Evolutionary conservation across 345 rosid species (phyloP), one percentile per base, ranked within the genome.

Genomic region (Brassica juncea): DNA sequence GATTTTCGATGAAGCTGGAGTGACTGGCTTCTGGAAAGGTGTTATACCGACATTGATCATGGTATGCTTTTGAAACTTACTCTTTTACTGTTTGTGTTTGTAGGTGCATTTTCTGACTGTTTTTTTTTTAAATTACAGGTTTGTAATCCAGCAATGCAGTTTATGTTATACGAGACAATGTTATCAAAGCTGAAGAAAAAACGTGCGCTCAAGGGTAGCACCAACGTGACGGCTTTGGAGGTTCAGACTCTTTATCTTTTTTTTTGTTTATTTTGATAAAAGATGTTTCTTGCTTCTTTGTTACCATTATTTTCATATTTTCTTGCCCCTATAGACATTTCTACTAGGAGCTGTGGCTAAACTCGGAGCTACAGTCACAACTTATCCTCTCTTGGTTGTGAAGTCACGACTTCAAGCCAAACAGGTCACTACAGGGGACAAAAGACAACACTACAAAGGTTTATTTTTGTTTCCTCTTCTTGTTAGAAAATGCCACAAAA

Each of bases 321-420:
- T 19, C 0, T 16, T 32, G 3, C 44, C 23, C 14, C 83, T 72
- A 21, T 73, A 91, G 99, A 86, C 90, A 82, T 95, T 95, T 84
- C 86, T 95, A 66, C 91, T 95, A 47, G 99, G 99, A 82, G 98
- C 99, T 80, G 58, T 93, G 83, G 99, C 99, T 55, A 95, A 95
- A 87, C 98, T 95, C 14, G 99, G 97, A 80, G 99, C 99, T 58
- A 95, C 99, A 62, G 85, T 92, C 52, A 88, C 90, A 54, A 95
- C 97, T 42, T 93, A 95, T 86, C 99, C 99, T 74, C 94, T 95
- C 77, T 87, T 90, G 9, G 99, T 95, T 67, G 97, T 95, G 34
- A 95, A 93, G 94, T 77, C 99, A 3, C 85, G 99, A 79, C 97
- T 95, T 82, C 98, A 95, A 90, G 97, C 97, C 32, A 95, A 91